Conservation (phyloP, 2,329 filamentous ascomycete species). For the Colletotrichum siamense region DNA sequence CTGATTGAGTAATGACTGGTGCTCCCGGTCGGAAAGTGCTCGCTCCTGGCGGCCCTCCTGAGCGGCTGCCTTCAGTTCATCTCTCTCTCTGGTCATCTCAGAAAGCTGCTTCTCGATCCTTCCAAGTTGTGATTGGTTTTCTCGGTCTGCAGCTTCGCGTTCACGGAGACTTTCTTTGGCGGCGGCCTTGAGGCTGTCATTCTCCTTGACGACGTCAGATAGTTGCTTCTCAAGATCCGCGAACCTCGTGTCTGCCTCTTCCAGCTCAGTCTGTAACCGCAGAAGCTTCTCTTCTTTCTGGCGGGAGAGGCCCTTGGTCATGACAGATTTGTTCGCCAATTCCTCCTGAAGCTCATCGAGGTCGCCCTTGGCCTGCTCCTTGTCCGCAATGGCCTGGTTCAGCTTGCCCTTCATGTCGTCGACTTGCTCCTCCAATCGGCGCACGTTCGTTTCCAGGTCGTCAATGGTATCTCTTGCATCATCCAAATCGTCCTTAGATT, state of each 20-base stretch:
- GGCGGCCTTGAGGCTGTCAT: conserved; percentile 47
- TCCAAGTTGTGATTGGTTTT: conserved; percentile 46
- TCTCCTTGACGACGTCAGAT: conserved; percentile 50
- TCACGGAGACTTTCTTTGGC: conserved; percentile 50
- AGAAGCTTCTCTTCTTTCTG: conserved; percentile 76
- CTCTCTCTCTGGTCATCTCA: conserved; percentile 51
- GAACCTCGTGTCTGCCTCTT: conserved; percentile 54
- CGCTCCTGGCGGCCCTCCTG: conserved; percentile 50
- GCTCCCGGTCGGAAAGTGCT: conserved; percentile 43
- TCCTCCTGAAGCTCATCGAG: conserved; percentile 75
- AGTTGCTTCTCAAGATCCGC: conserved; percentile 58
- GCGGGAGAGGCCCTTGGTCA: conserved; percentile 75
- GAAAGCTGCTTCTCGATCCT: conserved; percentile 56
- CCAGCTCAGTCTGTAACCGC: conserved; percentile 71
- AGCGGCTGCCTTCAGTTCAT: conserved; percentile 48
- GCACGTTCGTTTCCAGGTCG: conserved; percentile 61
- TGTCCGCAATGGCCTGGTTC: conserved; percentile 58
- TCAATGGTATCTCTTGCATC: conserved; percentile 64
- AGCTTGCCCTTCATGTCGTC: conserved; percentile 61
- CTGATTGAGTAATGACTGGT: conserved; percentile 49
- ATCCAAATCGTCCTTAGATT: conserved; percentile 55
- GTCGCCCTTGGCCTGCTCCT: conserved; percentile 62
- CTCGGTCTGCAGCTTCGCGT: conserved; percentile 42
- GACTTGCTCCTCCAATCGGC: conserved; percentile 57
- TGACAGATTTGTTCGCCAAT: conserved; percentile 79